Conservation (phyloP, 2,329 filamentous ascomycete genomes). For the Keithomyces neogunnii region DNA sequence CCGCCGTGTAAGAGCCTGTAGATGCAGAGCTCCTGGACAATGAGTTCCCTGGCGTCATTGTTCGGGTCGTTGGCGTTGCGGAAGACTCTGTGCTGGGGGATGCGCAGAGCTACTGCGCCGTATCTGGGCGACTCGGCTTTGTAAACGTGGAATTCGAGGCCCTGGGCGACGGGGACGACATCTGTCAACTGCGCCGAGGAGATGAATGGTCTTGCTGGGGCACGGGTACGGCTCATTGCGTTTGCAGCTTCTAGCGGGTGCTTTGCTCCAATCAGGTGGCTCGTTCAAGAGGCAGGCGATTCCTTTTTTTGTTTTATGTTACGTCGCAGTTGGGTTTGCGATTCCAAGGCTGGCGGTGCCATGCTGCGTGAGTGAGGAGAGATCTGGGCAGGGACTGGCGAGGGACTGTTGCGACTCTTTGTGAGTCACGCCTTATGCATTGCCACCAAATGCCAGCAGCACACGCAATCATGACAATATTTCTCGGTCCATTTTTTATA, state of each 20-base stretch:
- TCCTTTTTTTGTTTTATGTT: too few relatives aligned
- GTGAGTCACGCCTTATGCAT: too few relatives aligned
- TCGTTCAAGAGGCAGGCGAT: too few relatives aligned
- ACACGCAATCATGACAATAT: background rate
- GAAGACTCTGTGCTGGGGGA: constrained; percentile 8
- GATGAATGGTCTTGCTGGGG: constrained; percentile 5
- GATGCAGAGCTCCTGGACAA: constrained; percentile 9
- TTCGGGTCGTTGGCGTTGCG: constrained; percentile 11
- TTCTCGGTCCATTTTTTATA: background rate
- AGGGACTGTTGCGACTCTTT: too few relatives aligned
- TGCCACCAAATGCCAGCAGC: too few relatives aligned
- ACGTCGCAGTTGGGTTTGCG: too few relatives aligned
- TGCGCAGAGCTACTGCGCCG: constrained; percentile 7
- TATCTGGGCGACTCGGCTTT: constrained; percentile 4
- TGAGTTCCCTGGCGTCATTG: constrained; percentile 7
- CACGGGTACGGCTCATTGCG: constrained; percentile 3
- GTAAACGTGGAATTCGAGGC: constrained; percentile 11
- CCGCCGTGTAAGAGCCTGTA: constrained; percentile 6
- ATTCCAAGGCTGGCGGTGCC: too few relatives aligned
- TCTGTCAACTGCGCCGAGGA: constrained; percentile 5
- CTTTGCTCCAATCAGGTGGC: too few relatives aligned
- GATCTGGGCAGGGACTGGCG: too few relatives aligned
- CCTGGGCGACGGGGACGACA: constrained; percentile 5
- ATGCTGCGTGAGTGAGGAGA: too few relatives aligned
- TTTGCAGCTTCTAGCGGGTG: too few relatives aligned